Evolutionary conservation across 331 rosid genomes (phyloP).

Genomic region (Malus hybrid): DNA sequence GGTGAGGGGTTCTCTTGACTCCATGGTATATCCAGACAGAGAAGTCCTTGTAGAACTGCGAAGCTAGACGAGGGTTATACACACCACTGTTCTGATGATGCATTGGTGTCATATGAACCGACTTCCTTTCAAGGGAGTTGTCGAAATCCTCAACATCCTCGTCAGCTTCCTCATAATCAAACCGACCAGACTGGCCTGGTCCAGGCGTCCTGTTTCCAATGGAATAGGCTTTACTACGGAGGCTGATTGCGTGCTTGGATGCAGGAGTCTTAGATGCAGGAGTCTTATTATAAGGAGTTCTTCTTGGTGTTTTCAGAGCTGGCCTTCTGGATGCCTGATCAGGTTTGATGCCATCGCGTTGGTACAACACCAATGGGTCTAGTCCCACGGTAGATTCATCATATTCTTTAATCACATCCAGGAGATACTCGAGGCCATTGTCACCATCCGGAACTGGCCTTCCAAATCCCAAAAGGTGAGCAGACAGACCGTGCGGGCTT

Average conservation of each 20-base stretch:
- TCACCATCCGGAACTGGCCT: slow-evolving; percentile 81
- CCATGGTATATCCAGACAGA: slow-evolving; percentile 75
- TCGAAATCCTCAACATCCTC: slow-evolving; percentile 45
- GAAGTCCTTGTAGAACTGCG: slow-evolving; percentile 79
- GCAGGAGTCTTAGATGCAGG: slow-evolving; percentile 35
- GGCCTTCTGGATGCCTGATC: slow-evolving; percentile 51
- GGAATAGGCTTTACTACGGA: slow-evolving; percentile 50
- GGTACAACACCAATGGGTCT: slow-evolving; percentile 66
- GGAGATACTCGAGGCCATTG: slow-evolving; percentile 61
- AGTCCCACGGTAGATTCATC: slow-evolving; percentile 78
- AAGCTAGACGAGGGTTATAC: slow-evolving; percentile 59
- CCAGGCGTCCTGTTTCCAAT: slow-evolving; percentile 29
- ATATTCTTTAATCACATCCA: slow-evolving; percentile 74
- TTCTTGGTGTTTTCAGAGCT: slow-evolving; percentile 31
- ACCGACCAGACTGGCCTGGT: slow-evolving; percentile 26
- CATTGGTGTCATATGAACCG: slow-evolving; percentile 42
- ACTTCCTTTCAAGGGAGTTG: slow-evolving; percentile 61
- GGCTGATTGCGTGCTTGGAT: slow-evolving; percentile 50
- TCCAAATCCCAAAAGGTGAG: slow-evolving; percentile 67
- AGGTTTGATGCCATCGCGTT: slow-evolving; percentile 62
- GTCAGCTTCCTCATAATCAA: slow-evolving; percentile 19
- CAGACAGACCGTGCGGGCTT: slow-evolving; percentile 45
- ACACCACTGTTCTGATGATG: slow-evolving; percentile 31
- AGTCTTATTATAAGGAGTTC: slow-evolving; percentile 31
- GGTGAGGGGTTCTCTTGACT: slow-evolving; percentile 65